Evolutionary conservation across 106 monocot species (phyloP), one percentile per base, ranked within the genome.

Genomic region (Dendrobium catenatum): DNA sequence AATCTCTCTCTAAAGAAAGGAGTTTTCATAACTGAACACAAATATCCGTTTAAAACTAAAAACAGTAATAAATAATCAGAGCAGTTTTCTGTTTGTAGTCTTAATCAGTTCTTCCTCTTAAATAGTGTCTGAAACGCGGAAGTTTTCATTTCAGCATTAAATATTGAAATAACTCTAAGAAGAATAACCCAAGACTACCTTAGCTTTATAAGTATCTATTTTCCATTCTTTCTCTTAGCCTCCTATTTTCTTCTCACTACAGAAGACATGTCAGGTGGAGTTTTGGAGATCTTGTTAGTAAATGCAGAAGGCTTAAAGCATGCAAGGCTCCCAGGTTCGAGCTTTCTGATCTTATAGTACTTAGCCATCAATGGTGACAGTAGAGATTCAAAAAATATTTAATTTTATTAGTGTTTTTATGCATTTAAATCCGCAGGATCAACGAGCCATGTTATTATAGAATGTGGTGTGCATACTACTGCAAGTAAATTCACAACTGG

Each of bases 201-300:
- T 51, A 51, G 51, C 51, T 17, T 13, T 51, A 15, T 51, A 51
- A 13, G 2, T 51, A 13, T 13, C 15, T 2, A 3, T 3, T 51
- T 51, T 15, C 15, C 51, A 11, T 51, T 61, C 6, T 22, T 61
- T 61, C 22, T 5, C 22, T 22, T 22, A 4, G 61, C 61, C 20
- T 61, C 22, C 20, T n/a, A 6, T 61, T 20, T n/a, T 61, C 13
- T 13, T 51, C 15, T 51, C 51, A 51, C 61, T 15, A 56, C 3
- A 61, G 61, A 61, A 61, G 61, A 61, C 4, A 89, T 89, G 85
- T 82, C 81, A 83, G 87, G 80, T 73, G 87, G 89, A 51, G 78
- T 77, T 20, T 83, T 91, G 19, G 91, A 91, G 80, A 79, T 91
- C 55, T 81, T 91, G 11, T 77, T 91, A 70, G 91, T 91, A 11